Conservation (phyloP, 1,284 basidiomycete genomes). For the Cutaneotrichosporon cutaneum region DNA sequence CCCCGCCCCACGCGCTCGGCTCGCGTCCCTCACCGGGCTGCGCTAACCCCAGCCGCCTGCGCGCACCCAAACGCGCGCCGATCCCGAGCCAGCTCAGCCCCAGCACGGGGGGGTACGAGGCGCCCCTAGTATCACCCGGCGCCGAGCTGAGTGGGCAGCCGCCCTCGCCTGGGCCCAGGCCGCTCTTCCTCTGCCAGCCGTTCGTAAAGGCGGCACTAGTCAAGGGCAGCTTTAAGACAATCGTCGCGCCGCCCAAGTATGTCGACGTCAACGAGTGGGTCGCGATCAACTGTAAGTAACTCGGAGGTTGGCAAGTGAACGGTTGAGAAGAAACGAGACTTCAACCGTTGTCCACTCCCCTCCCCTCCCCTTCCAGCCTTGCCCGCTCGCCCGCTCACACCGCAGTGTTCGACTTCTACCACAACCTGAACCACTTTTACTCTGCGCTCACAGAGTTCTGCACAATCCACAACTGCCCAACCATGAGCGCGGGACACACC, state of each 20-base stretch:
- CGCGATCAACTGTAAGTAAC: conserved; percentile 81
- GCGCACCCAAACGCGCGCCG: conserved; percentile 49
- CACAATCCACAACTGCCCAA: conserved; percentile 81
- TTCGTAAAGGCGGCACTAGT: conserved; percentile 97
- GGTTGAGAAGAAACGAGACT: no score
- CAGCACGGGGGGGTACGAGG: conserved; percentile 35
- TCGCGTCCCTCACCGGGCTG: not conserved
- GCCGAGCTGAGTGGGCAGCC: conserved; percentile 32
- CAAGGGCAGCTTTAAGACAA: conserved; percentile 98
- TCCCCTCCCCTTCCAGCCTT: no score
- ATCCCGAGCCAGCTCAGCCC: conserved; percentile 28
- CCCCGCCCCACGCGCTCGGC: not conserved
- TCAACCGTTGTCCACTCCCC: no score
- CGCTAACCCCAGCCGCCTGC: conserved; percentile 42
- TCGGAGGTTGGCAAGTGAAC: no score
- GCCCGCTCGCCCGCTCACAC: conserved; percentile 12
- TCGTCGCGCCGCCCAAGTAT: conserved; percentile 95
- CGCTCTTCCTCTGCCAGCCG: conserved; percentile 87
- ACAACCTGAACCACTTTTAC: conserved; percentile 96
- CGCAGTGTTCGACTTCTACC: conserved; percentile 90
- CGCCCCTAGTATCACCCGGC: conserved; percentile 42
- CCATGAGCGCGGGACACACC: conserved; percentile 89
- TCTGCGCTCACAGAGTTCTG: conserved; percentile 93
- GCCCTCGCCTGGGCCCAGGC: conserved; percentile 45
- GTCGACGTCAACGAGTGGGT: conserved; percentile 99